phyloP scores from a whole-genome alignment of 2,329 filamentous ascomycete genomes.

The Aaosphaeria arxii region DNA sequence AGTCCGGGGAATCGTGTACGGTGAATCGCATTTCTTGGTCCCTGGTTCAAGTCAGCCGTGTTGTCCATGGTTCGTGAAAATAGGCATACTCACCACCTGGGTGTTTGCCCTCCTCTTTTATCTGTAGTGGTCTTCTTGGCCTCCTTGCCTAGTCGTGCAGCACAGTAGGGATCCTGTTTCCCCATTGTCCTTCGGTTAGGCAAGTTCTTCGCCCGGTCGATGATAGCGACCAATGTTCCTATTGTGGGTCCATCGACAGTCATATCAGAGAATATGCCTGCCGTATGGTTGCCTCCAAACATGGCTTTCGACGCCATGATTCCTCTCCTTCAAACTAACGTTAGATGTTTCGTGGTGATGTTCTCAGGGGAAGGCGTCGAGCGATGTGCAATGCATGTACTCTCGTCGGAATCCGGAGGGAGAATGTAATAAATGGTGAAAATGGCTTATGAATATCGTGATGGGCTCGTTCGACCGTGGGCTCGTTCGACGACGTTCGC shows the following conservation, averaged over 20 bases:
- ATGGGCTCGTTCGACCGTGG: no score
- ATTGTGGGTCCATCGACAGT: conserved; percentile 89
- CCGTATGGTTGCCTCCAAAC: conserved; percentile 68
- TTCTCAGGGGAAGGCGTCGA: background rate
- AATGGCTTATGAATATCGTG: no score
- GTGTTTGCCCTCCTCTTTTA: conserved; percentile 90
- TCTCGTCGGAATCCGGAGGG: background rate
- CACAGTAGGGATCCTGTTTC: conserved; percentile 97
- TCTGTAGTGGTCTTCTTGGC: conserved; percentile 97
- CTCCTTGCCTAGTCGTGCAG: conserved; percentile 89
- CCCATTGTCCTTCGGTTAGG: conserved; percentile 97
- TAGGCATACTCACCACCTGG: conserved; percentile 71
- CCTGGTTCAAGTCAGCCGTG: conserved; percentile 54
- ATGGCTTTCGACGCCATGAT: conserved; percentile 36
- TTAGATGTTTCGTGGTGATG: no score
- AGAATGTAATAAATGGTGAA: no score
- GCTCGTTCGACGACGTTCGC: no score
- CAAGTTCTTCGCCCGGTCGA: conserved; percentile 94
- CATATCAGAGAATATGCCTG: conserved; percentile 93
- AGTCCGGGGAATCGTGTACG: conserved; percentile 94
- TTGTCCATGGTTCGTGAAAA: background rate
- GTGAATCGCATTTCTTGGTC: conserved; percentile 95
- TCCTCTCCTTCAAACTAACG: background rate
- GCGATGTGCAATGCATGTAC: background rate
- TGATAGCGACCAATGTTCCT: conserved; percentile 85